Conservation (phyloP, 148 eudicot species). For the Rheum nobile region DNA sequence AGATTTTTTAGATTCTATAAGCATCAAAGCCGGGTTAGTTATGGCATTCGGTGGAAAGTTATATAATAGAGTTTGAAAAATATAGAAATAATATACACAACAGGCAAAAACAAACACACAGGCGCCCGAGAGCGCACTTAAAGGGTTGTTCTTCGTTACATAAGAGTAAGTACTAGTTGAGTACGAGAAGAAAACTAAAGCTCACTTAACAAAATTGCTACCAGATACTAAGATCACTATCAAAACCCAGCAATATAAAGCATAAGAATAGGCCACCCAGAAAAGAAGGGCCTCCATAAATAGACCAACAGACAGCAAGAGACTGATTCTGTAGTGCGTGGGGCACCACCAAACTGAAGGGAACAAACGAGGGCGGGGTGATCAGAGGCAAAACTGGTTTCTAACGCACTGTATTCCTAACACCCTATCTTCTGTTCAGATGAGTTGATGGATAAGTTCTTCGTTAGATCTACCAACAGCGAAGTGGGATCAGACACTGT, state of each 20-base stretch:
- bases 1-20: too few relatives aligned
- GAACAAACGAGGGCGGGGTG: background rate
- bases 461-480: conserved; percentile 40
- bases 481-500: conserved; percentile 21
- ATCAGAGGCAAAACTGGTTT: background rate
- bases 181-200: background rate
- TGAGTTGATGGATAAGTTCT: conserved; percentile 46
- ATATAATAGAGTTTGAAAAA: too few relatives aligned
- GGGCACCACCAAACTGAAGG: background rate
- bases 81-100: background rate
- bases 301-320: background rate
- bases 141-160: too few relatives aligned
- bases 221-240: background rate
- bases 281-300: background rate
- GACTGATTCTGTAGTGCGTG: background rate
- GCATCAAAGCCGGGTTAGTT: too few relatives aligned
- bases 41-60: too few relatives aligned
- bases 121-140: too few relatives aligned
- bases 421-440: background rate
- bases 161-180: background rate
- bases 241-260: background rate
- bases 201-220: background rate
- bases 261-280: background rate
- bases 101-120: too few relatives aligned
- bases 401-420: background rate